phyloP scores from a whole-genome alignment of 2,329 filamentous ascomycete species.

The Fusarium sororula region DNA sequence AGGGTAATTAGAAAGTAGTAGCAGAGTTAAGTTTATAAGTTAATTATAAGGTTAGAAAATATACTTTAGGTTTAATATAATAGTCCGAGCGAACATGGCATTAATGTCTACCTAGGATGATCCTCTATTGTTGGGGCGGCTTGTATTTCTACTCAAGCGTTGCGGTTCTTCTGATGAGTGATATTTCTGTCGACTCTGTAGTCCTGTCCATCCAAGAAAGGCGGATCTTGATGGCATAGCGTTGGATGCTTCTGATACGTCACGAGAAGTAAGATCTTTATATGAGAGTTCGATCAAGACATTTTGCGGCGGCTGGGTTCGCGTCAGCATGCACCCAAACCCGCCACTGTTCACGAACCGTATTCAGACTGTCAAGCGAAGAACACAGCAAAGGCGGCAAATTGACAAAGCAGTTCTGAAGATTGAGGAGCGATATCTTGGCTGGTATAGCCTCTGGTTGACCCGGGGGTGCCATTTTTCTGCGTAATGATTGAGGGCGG shows the following conservation, averaged over 20 bases:
- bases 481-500: background rate
- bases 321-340: background rate
- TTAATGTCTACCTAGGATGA: background rate
- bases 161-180: background rate
- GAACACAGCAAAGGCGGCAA: background rate
- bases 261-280: fast-evolving
- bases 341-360: background rate
- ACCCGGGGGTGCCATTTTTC: background rate
- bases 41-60: too few species aligned
- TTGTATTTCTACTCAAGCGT: fast-evolving
- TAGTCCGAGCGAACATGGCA: conserved; percentile 76
- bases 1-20: too few species aligned
- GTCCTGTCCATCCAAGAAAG: background rate
- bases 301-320: background rate
- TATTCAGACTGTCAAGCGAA: background rate
- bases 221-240: background rate
- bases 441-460: background rate
- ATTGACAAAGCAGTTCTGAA: background rate
- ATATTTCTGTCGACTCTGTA: background rate
- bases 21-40: too few species aligned
- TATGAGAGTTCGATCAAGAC: background rate
- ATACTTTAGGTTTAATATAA: too few species aligned
- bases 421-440: background rate
- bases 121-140: background rate
- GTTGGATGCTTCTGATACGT: too few species aligned